Base-by-base conservation (phyloP, 23 red algal species). In the Cyanidioschyzon merolae region DNA sequence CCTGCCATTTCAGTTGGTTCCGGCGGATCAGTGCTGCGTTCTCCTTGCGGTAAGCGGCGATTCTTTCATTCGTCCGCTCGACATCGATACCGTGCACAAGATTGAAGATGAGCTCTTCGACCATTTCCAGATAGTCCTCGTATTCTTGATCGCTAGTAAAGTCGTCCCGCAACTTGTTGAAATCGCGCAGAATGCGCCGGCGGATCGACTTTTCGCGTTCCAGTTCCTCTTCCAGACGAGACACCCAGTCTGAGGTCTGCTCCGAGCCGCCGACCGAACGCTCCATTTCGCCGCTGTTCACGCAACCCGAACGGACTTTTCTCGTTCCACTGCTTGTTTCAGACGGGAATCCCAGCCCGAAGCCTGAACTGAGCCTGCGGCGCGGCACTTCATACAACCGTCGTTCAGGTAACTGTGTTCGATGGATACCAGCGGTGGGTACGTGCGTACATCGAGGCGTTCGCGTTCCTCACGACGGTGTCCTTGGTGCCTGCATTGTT, bases 101-200 rank as follows among this genome's bases (percentile, higher is more conserved):
- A 24, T 88, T 88, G 68, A 58, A 86, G 36, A 95, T 83, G 21
- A 88, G 27, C 37, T 86, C 90, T 74, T 95, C 90, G 26, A 95
- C 85, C 85, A 84, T 77, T 41, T 95, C 90, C 77, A 95, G 38
- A 74, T 95, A 95, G 31, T 95, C 80, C 39, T 95, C 83, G 59
- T 80, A 95, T 37, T 77, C 80, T 39, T 58, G 38, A 59, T 95
- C 90, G 24, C 74, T 76, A 2, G 31, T n/a, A 39, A 95, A 95
- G 39, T 95, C 90, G 39, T 95, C 90, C 57, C 78, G 59, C 15
- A 75, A 68, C 80, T 88, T 95, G 75, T 95, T 95, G 76, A 95
- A 95, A 40, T 77, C 68, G 39, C 83, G 76, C 37, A 86, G 39
- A 37, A 88, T 80, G 0, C 84, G 76, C 39, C 83, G 80, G 0